Conservation (phyloP, 768 basidiomycete species). For the Xerocomus potaroensis region DNA sequence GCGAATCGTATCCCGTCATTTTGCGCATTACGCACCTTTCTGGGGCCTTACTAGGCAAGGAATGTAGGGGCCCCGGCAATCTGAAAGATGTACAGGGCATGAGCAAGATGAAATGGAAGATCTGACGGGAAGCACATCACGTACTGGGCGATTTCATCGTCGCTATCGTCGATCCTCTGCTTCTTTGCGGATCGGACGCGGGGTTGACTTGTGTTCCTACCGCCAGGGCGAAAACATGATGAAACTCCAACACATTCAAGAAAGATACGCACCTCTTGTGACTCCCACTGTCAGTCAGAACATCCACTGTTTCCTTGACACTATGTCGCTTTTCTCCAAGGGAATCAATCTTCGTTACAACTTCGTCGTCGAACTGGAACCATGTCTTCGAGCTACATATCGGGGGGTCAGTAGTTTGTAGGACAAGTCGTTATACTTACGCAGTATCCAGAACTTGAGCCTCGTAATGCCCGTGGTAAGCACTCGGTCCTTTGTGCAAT, state of each 20-base stretch:
- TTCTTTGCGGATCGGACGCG: conserved; percentile 43
- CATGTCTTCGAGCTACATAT: conserved; percentile 58
- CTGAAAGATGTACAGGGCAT: conserved; percentile 12
- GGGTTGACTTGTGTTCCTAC: conserved; percentile 27
- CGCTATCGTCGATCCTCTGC: conserved; percentile 54
- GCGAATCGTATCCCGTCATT: conserved; percentile 39
- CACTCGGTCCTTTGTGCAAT: conserved; percentile 87
- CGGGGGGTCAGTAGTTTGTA: conserved; percentile 2
- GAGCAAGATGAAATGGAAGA: conserved; percentile 16
- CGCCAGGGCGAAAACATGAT: conserved; percentile 3
- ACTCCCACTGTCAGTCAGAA: conserved; percentile 20
- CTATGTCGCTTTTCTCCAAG: conserved; percentile 44
- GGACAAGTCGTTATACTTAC: conserved; percentile 38
- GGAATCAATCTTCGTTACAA: conserved; percentile 58
- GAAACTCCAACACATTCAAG: neutral
- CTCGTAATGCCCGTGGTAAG: conserved; percentile 88
- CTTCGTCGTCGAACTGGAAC: conserved; percentile 93
- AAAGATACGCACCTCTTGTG: conserved; percentile 27
- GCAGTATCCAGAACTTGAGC: conserved; percentile 72
- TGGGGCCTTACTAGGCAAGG: conserved; percentile 21
- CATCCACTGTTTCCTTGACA: conserved; percentile 28
- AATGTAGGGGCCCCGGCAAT: conserved; percentile 16
- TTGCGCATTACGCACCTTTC: conserved; percentile 82
- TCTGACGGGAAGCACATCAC: conserved; percentile 18
- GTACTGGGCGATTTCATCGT: conserved; percentile 42